Evolutionary conservation across 306 rosid genomes (phyloP), one percentile per base, ranked within the genome.

Genomic region (Luffa aegyptiaca): DNA sequence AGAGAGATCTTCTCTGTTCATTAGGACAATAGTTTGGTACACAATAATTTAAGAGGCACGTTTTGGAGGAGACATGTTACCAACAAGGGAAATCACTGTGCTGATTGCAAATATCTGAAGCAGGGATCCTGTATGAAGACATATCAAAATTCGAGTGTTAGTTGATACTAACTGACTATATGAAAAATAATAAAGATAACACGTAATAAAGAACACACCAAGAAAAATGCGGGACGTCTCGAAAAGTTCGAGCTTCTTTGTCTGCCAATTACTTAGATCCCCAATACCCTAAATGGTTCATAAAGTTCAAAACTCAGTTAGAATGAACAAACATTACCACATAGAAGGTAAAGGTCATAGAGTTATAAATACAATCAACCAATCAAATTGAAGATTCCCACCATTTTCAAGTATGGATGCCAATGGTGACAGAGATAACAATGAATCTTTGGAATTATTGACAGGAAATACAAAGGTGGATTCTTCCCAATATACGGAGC

Each of bases 61-160:
- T 86, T 80, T 91, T 76, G 96, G 94, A 77, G 94, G 97, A n/a
- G 90, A 86, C 97, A 91, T 93, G 87, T 93, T 91, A 58, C 81
- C 58, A 36, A 93, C 76, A 56, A 93, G 92, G 77, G 86, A 79
- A 80, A 61, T 6, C 10, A 80, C 73, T 42, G 83, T 87, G 56
- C 76, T 71, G 51, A 82, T 44, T 64, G 82, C 9, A 20, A 78
- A 55, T 39, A 84, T 49, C 48, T 89, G 86, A 72, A 85, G 51
- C 81, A 89, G 58, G 62, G 89, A 63, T 21, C 93, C 97, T 90
- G 86, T 41, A 65, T 33, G 42, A 51, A 46, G 5, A 33, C 21
- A 17, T 18, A 16, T 53, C 55, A 78, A 17, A 18, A 65, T 62
- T 39, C 12, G 42, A 18, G 6, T 48, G 61, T 52, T 51, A 36